These are phyloP conservation scores for Penicillium sp. DNA, from an alignment of 2,329 filamentous ascomycete genomes.

Conservation along the genomic window DNA sequence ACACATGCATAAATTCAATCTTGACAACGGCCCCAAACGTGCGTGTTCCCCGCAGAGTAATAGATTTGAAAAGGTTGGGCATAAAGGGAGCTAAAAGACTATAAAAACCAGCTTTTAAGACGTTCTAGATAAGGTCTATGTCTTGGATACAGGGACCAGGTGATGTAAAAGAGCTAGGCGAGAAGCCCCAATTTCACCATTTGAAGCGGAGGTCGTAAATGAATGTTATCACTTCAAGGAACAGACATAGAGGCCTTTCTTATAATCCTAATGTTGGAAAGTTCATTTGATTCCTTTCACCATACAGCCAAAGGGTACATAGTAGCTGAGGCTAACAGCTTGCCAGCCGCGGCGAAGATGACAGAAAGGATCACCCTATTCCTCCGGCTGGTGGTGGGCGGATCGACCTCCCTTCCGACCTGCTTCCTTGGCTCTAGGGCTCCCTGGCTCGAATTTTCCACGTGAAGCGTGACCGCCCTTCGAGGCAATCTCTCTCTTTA, in stretches of 20 bases:
- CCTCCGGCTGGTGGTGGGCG: background rate
- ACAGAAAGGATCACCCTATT: background rate
- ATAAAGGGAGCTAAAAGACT: background rate
- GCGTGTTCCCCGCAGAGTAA: too few relatives aligned
- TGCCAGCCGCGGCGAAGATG: background rate
- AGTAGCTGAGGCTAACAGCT: background rate
- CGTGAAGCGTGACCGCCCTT: constrained; percentile 55
- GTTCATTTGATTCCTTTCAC: background rate
- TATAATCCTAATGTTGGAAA: background rate
- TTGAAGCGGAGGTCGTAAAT: background rate
- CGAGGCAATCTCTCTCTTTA: constrained; percentile 51
- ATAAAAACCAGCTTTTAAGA: background rate
- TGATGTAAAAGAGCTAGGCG: background rate
- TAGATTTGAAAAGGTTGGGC: background rate
- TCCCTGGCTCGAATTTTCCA: constrained; percentile 57
- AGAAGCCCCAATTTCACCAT: background rate
- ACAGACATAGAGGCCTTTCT: background rate
- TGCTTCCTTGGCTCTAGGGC: constrained; percentile 54
- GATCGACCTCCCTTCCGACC: constrained; percentile 50
- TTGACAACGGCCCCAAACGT: background rate
- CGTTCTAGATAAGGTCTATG: background rate
- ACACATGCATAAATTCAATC: background rate
- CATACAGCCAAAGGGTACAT: background rate
- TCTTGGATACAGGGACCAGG: background rate
- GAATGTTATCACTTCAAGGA: background rate